Percentiles rank a stretch among this genome's conserved stretches.
Conservation (phyloP, 441 rosid species). For the Mallotus japonicus region DNA sequence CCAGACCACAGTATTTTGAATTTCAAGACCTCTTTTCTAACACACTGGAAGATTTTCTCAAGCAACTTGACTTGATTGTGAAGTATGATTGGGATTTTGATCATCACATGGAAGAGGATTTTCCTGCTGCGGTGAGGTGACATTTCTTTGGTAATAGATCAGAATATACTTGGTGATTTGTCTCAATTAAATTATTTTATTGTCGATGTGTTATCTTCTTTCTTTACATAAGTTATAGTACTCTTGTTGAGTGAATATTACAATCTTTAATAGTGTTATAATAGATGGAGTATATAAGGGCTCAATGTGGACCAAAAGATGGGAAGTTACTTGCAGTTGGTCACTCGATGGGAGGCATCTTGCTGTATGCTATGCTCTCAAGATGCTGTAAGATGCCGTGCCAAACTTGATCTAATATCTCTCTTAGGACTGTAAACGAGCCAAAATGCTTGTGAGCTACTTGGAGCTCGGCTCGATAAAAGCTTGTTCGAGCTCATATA, state of each 20-base stretch:
- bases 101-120: slow-evolving; percentile 75
- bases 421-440: too few species aligned
- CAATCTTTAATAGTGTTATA: slow-evolving; percentile 14
- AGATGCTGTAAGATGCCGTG: slow-evolving; percentile 49
- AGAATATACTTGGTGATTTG: background rate
- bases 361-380: slow-evolving; percentile 81
- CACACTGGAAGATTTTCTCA: slow-evolving; percentile 47
- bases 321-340: slow-evolving; percentile 79
- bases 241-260: background rate
- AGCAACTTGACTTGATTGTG: slow-evolving; percentile 53
- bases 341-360: slow-evolving; percentile 96
- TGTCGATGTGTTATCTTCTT: too few species aligned
- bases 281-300: slow-evolving; percentile 79
- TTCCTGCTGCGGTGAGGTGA: slow-evolving; percentile 95
- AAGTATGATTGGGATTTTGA: slow-evolving; percentile 90
- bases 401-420: background rate
- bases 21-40: slow-evolving; percentile 43
- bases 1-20: slow-evolving; percentile 30
- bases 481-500: too few species aligned
- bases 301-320: slow-evolving; percentile 54
- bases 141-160: slow-evolving; percentile 29
- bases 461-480: too few species aligned
- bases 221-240: background rate
- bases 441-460: too few species aligned
- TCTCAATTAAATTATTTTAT: background rate